Evolutionary conservation across 2,329 filamentous ascomycete genomes (phyloP), one percentile per base, ranked within the genome.

Genomic region (Delphinella strobiligena): DNA sequence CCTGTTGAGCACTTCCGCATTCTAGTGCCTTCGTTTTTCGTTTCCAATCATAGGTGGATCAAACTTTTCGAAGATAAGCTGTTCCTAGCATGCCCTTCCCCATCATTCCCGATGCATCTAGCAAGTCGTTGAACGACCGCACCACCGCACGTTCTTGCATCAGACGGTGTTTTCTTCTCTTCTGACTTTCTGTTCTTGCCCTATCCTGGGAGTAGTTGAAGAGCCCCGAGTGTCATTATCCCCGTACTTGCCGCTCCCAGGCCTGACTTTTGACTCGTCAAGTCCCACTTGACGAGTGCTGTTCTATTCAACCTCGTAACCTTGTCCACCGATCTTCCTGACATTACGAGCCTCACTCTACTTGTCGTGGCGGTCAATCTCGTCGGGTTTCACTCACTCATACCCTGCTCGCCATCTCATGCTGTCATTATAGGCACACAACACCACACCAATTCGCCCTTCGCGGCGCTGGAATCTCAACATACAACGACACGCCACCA

Each of bases 401-500:
- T n/a, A n/a, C n/a, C n/a, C n/a, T n/a, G n/a, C n/a, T 27, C 7
- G 22, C 22, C 22, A 27, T 27, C 22, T 27, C 22, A 27, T 27
- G 22, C 22, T 27, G 22, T 27, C 22, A 7, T 27, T 27, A 27
- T 27, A 27, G 22, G 12, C 22, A 27, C 22, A 7, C 7, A 7
- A 27, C 22, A 12, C 22, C 22, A 27, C 12, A 27, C 22, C 12
- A 27, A 27, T 12, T 27, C 22, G 22, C 22, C 22, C 22, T 27
- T 27, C 12, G 22, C 22, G 22, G 22, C 22, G 22, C 22, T 27
- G 22, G 22, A 27, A n/a, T 12, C 22, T 27, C 22, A 27, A 27
- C 22, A n/a, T 12, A 37, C 39, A 34, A 36, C 19, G 11, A 19
- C 27, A 37, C 39, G 19, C 33, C 29, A 19, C 19, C 34, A 41